These are phyloP conservation scores for Phytophthora sojae DNA, from an alignment of 352 stramenopile species.

Conservation along the genomic window DNA sequence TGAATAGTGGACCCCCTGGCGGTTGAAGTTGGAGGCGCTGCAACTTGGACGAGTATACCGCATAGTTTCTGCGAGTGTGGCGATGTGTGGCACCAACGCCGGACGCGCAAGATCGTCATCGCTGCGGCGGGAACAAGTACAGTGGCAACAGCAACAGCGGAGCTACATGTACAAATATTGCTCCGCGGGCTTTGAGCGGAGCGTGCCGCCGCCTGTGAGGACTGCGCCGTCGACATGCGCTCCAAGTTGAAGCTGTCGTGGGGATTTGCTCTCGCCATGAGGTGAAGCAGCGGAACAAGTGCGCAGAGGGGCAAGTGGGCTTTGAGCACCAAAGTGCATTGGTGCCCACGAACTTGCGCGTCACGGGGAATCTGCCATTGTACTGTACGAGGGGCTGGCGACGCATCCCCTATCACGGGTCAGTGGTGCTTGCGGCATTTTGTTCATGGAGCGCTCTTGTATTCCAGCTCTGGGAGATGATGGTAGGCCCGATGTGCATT, in stretches of 20 bases:
- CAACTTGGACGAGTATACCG: no score
- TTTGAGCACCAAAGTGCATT: background rate
- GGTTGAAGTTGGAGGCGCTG: constrained; percentile 21
- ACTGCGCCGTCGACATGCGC: no score
- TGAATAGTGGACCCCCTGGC: constrained; percentile 14
- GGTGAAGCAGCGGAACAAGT: no score
- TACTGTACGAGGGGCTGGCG: background rate
- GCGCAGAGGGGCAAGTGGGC: no score
- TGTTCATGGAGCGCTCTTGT: background rate
- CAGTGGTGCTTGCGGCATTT: background rate
- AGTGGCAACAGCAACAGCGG: no score
- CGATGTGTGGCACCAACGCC: constrained; percentile 1
- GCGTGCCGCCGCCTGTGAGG: no score
- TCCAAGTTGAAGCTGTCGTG: no score
- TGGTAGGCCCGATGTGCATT: background rate
- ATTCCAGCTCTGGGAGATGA: background rate
- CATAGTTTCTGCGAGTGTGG: no score
- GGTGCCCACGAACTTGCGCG: background rate
- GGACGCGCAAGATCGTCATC: constrained; percentile 3
- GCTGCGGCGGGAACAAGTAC: background rate
- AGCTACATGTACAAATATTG: no score
- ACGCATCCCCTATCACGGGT: no score
- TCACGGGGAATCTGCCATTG: constrained; percentile 1
- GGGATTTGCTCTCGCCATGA: no score
- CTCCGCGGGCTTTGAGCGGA: no score